Conservation (phyloP, 2,329 filamentous ascomycete genomes). For the Teratosphaeria destructans region DNA sequence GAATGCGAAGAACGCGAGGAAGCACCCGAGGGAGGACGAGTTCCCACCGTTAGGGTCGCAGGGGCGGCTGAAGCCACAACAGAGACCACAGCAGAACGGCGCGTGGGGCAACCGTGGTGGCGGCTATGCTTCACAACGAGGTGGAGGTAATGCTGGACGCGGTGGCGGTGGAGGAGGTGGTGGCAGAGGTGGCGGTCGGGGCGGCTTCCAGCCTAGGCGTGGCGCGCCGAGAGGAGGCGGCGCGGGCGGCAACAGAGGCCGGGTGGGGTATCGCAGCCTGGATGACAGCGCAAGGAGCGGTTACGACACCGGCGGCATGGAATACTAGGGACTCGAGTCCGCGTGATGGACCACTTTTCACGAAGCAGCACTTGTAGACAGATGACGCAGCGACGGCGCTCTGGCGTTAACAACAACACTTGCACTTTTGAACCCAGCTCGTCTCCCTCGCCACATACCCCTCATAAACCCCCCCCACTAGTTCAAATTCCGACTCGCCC, state of each 20-base stretch:
- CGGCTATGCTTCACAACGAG: conserved; percentile 21
- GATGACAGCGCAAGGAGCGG: conserved; percentile 31
- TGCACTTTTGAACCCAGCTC: background rate
- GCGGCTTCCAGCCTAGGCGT: conserved; percentile 28
- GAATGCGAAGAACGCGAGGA: conserved; percentile 51
- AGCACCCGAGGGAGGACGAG: conserved; percentile 50
- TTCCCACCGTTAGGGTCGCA: conserved; percentile 23
- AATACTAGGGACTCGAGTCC: conserved; percentile 16
- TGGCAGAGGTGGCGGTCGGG: conserved; percentile 22
- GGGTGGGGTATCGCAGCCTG: conserved; percentile 31
- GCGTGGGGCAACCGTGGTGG: conserved; percentile 11
- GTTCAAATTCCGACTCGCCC: conserved; percentile 12
- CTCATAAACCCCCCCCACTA: background rate
- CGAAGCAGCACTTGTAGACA: background rate
- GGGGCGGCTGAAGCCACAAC: conserved; percentile 21
- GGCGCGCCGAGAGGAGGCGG: conserved; percentile 10
- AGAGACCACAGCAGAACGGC: conserved; percentile 7
- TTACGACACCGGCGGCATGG: conserved; percentile 26
- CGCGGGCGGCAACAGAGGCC: conserved; percentile 18
- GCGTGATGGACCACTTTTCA: background rate
- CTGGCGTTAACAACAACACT: background rate
- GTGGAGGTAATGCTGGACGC: conserved; percentile 24
- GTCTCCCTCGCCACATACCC: background rate
- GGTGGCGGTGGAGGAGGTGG: conserved; percentile 11
- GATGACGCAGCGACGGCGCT: background rate